These are phyloP conservation scores for Daedaleopsis nitida DNA, from an alignment of 768 basidiomycete species.

Conservation along the genomic window DNA sequence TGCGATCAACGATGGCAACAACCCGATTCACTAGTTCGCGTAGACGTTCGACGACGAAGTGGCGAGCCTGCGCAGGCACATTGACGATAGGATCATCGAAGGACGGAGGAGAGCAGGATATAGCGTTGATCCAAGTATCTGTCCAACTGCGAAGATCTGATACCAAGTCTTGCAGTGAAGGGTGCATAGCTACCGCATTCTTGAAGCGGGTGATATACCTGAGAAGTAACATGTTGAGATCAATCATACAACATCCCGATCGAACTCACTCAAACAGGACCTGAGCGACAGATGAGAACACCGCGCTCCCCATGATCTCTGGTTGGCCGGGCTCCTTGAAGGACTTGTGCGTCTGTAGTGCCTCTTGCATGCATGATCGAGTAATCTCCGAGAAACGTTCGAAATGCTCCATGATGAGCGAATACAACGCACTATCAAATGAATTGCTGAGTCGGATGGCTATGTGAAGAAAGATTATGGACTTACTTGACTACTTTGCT, in stretches of 20 bases:
- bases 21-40: slow-evolving; percentile 17
- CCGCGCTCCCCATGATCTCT: slow-evolving; percentile 40
- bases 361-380: slow-evolving; percentile 39
- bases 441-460: neutral
- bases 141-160: slow-evolving; percentile 23
- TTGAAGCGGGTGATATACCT: slow-evolving; percentile 34
- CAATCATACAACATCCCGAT: neutral
- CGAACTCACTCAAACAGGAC: slow-evolving; percentile 55
- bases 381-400: slow-evolving; percentile 43
- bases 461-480: neutral
- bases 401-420: slow-evolving; percentile 26
- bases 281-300: slow-evolving; percentile 48
- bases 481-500: slow-evolving; percentile 52
- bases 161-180: slow-evolving; percentile 25
- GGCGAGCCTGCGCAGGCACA: slow-evolving; percentile 6
- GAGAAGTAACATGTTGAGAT: neutral
- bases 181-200: slow-evolving; percentile 28
- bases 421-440: slow-evolving; percentile 16
- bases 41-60: slow-evolving; percentile 16
- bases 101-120: slow-evolving; percentile 16
- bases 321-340: slow-evolving; percentile 34
- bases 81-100: slow-evolving; percentile 25
- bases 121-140: slow-evolving; percentile 25
- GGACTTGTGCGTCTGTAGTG: slow-evolving; percentile 33
- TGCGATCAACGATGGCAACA: slow-evolving; percentile 27